Evolutionary conservation across 768 basidiomycete genomes (phyloP).

Genomic region (Cytidiella melzeri): DNA sequence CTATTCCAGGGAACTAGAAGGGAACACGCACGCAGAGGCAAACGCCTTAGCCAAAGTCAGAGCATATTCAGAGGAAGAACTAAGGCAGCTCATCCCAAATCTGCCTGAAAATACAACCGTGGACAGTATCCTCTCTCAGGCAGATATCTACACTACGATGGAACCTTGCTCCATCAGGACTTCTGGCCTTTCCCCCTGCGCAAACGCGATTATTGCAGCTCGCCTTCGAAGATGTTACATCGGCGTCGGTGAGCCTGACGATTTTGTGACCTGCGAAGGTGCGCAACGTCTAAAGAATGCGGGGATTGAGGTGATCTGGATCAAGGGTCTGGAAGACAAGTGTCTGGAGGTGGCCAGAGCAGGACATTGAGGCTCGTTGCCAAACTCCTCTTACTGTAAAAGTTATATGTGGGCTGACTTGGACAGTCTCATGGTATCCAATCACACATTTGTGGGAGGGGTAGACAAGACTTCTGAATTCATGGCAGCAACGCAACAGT

Average conservation of each 20-base stretch:
- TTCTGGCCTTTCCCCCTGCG: constrained; percentile 82
- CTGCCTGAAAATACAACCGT: constrained; percentile 34
- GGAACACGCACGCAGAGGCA: constrained; percentile 97
- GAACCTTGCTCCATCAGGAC: constrained; percentile 92
- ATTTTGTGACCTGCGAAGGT: constrained; percentile 93
- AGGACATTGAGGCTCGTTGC: no score
- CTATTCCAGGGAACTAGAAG: constrained; percentile 84
- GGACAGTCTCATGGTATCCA: no score
- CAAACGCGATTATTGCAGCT: constrained; percentile 72
- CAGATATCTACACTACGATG: constrained; percentile 90
- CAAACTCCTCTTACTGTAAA: no score
- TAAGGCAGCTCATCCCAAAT: constrained; percentile 30
- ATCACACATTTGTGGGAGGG: no score
- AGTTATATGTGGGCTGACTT: no score
- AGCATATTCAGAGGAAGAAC: constrained; percentile 35
- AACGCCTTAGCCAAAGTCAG: constrained; percentile 78
- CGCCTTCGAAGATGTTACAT: constrained; percentile 74
- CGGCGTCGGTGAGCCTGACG: constrained; percentile 85
- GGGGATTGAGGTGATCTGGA: constrained; percentile 72
- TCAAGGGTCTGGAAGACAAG: constrained; percentile 66
- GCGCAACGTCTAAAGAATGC: constrained; percentile 62
- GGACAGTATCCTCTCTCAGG: constrained; percentile 46
- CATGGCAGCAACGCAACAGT: no score
- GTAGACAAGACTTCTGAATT: no score
- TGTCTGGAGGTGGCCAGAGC: constrained; percentile 78